Evolutionary conservation across 1,284 basidiomycete species (phyloP).

Genomic region (Termitomyces sp.): DNA sequence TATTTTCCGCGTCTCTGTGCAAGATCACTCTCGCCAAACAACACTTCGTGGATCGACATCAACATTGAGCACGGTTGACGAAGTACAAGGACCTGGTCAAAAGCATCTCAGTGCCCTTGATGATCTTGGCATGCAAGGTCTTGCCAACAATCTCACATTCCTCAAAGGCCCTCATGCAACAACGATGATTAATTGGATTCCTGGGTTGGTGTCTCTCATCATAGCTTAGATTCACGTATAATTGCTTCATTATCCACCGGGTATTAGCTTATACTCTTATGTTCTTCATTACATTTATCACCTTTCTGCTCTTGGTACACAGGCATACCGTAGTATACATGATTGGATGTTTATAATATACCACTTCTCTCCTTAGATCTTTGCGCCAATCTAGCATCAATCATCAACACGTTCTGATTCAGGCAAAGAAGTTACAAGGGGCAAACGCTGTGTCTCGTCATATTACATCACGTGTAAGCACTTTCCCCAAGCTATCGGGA

Average conservation of each 20-base stretch:
- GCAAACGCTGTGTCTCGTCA: neutral
- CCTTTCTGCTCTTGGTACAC: neutral
- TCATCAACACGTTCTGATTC: constrained; percentile 2
- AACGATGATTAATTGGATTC: constrained; percentile 71
- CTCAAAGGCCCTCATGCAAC: constrained; percentile 55
- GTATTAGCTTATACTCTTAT: constrained; percentile 9
- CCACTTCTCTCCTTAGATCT: neutral
- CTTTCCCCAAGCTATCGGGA: neutral
- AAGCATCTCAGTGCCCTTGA: constrained; percentile 56
- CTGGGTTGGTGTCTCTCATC: constrained; percentile 44
- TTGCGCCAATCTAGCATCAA: neutral
- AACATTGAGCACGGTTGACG: constrained; percentile 61
- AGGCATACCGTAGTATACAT: constrained; percentile 7
- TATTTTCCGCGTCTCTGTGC: constrained; percentile 66
- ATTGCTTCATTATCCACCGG: constrained; percentile 8
- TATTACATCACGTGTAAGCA: constrained; percentile 11
- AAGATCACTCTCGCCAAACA: constrained; percentile 44
- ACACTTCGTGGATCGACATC: constrained; percentile 52
- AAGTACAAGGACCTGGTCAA: constrained; percentile 42
- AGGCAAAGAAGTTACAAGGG: neutral
- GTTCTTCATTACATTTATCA: constrained; percentile 10
- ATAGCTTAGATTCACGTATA: constrained; percentile 24
- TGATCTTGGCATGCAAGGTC: constrained; percentile 65
- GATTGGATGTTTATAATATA: constrained; percentile 7
- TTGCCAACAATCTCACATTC: constrained; percentile 66